A percentile compares a stretch with the other conserved stretches of the same genome.
These are phyloP conservation scores for Nothomitra cinnamomea DNA, from an alignment of 2,329 filamentous ascomycete genomes.

Conservation along the genomic window DNA sequence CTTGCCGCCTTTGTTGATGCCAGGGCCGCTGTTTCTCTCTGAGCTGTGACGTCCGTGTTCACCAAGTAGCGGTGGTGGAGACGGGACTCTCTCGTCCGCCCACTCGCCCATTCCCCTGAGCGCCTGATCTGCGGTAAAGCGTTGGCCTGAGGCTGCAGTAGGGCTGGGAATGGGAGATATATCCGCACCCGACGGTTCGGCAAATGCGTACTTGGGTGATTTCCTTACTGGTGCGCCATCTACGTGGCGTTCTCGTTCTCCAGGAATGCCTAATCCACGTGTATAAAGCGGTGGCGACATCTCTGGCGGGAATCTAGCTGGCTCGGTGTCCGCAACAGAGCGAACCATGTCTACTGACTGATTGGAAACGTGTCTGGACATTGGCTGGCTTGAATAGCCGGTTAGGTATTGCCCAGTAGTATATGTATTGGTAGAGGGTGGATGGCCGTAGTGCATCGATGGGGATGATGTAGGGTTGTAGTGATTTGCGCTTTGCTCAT, in stretches of 20 bases:
- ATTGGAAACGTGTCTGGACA: conserved; percentile 30
- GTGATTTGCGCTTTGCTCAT: neutral
- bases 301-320: conserved; percentile 3
- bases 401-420: conserved; percentile 15
- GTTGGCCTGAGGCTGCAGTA: neutral
- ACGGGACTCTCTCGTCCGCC: neutral
- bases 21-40: neutral
- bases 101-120: neutral
- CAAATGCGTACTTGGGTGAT: neutral
- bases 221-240: neutral
- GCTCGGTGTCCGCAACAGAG: conserved; percentile 11
- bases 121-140: neutral
- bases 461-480: neutral
- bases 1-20: neutral
- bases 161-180: neutral
- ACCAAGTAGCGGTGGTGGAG: neutral
- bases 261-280: neutral
- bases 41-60: neutral
- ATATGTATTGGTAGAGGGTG: neutral
- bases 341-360: conserved; percentile 20
- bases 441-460: neutral
- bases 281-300: neutral
- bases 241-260: neutral
- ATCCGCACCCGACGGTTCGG: neutral
- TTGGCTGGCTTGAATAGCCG: conserved; percentile 33